phyloP scores from a whole-genome alignment of 2,329 filamentous ascomycete species.

The Pseudocercospora fijiensis region DNA sequence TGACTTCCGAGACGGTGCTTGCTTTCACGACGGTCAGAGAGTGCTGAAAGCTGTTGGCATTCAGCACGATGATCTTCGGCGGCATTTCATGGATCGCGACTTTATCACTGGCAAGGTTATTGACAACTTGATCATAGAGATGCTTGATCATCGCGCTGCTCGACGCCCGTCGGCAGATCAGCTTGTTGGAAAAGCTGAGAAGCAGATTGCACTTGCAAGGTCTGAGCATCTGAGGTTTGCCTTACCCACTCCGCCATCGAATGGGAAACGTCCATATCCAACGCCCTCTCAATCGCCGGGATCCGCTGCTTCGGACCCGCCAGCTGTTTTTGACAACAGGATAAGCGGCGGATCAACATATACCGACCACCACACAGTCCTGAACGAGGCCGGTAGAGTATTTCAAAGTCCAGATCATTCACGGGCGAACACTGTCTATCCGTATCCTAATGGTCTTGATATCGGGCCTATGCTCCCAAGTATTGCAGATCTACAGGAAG shows the following conservation, averaged over 20 bases:
- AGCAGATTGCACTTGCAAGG: neutral
- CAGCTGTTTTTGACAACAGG: neutral
- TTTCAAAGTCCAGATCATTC: neutral
- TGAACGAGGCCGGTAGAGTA: neutral
- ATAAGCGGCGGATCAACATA: neutral
- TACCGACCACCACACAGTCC: neutral
- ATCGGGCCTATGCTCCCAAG: neutral
- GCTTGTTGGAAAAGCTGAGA: conserved; percentile 1
- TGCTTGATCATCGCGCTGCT: neutral
- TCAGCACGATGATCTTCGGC: conserved; percentile 21
- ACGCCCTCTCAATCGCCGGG: neutral
- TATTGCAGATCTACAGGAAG: neutral
- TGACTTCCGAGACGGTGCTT: conserved; percentile 23
- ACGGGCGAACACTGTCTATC: neutral
- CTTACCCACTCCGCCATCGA: neutral
- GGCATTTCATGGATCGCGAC: neutral
- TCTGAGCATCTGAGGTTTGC: neutral
- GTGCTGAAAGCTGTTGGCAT: conserved; percentile 31
- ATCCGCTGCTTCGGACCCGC: neutral
- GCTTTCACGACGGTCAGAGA: conserved; percentile 37
- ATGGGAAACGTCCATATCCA: neutral
- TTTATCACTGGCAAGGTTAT: conserved; percentile 3
- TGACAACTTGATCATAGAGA: neutral
- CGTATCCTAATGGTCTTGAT: neutral
- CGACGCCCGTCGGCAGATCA: neutral